These are phyloP conservation scores for Psilocybe subaeruginosa DNA, from an alignment of 768 basidiomycete species.

Conservation along the genomic window DNA sequence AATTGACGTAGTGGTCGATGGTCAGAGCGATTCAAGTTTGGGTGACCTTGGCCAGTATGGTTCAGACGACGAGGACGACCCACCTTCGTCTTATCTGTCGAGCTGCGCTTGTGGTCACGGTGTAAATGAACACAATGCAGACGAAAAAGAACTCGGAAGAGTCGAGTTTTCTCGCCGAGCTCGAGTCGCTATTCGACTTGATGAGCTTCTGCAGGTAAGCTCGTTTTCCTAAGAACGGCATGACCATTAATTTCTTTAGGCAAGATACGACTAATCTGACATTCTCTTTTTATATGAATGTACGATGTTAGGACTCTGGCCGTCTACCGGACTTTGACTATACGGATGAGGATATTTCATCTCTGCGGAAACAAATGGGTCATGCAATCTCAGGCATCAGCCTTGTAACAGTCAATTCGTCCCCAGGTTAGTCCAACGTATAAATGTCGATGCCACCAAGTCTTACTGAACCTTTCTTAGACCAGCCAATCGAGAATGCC, in stretches of 20 bases:
- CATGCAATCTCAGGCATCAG: slow-evolving; percentile 53
- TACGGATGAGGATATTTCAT: slow-evolving; percentile 67
- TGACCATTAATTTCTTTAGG: slow-evolving; percentile 7
- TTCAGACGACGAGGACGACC: slow-evolving; percentile 75
- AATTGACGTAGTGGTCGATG: slow-evolving; percentile 62
- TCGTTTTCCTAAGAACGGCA: slow-evolving; percentile 4
- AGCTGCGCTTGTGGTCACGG: slow-evolving; percentile 74
- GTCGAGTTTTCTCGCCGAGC: slow-evolving; percentile 74
- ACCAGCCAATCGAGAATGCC: slow-evolving; percentile 32
- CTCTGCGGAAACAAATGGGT: slow-evolving; percentile 72
- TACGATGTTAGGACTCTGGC: slow-evolving; percentile 60
- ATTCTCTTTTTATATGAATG: slow-evolving; percentile 2
- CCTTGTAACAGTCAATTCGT: slow-evolving; percentile 45
- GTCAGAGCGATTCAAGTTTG: slow-evolving; percentile 50
- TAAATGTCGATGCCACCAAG: neutral
- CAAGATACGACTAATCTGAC: neutral
- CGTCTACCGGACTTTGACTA: slow-evolving; percentile 83
- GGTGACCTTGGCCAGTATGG: slow-evolving; percentile 66
- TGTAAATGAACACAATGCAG: slow-evolving; percentile 67
- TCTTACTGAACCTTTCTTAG: slow-evolving; percentile 19
- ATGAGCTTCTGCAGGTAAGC: slow-evolving; percentile 80
- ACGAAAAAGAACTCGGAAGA: slow-evolving; percentile 54
- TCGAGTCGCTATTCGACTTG: slow-evolving; percentile 77
- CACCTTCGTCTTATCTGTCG: slow-evolving; percentile 56
- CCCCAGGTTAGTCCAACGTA: slow-evolving; percentile 46